These are phyloP conservation scores for Fomes fomentarius DNA, from an alignment of 1,284 basidiomycete genomes.

Conservation along the genomic window DNA sequence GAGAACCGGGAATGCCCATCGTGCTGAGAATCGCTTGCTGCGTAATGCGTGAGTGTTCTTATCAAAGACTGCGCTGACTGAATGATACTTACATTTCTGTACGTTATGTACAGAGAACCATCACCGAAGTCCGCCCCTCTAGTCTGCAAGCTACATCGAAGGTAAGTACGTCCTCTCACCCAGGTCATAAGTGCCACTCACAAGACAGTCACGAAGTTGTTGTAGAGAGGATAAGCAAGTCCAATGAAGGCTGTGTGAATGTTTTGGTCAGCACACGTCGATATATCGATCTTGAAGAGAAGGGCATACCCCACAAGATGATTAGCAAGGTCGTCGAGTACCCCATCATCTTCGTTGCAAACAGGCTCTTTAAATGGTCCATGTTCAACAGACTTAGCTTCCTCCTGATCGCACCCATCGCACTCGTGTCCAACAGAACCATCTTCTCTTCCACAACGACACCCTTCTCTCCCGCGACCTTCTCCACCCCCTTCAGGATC, in stretches of 20 bases:
- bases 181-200: conserved; percentile 31
- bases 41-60: background rate
- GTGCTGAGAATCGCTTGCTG: conserved; percentile 69
- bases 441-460: background rate
- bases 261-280: background rate
- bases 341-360: conserved; percentile 60
- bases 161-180: background rate
- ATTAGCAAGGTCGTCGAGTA: conserved; percentile 62
- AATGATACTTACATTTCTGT: conserved; percentile 53
- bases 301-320: conserved; percentile 58
- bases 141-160: conserved; percentile 46
- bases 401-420: conserved; percentile 40
- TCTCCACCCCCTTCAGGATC: conserved; percentile 7
- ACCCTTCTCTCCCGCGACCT: background rate
- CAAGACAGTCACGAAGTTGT: conserved; percentile 65
- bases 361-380: conserved; percentile 55
- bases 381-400: conserved; percentile 45
- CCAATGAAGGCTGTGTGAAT: conserved; percentile 59
- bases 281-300: background rate
- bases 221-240: conserved; percentile 71
- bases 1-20: conserved; percentile 66
- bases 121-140: conserved; percentile 64
- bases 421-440: conserved; percentile 28
- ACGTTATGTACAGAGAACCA: conserved; percentile 61
- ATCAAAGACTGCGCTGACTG: background rate